Base-by-base conservation (phyloP, 371 early-diverging fungal genomes). In the Apophysomyces variabilis region DNA sequence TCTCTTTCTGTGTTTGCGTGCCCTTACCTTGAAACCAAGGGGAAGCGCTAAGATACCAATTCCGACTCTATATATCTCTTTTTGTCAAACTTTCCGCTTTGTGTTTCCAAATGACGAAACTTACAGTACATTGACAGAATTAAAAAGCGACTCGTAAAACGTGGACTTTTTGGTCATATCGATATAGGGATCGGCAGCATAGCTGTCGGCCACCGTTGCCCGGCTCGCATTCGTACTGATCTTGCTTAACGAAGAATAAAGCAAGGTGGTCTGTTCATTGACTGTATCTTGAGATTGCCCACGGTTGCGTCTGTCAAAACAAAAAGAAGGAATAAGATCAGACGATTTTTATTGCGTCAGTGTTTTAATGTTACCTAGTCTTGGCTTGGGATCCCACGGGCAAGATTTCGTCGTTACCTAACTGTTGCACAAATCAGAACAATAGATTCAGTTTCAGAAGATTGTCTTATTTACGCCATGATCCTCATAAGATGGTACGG, bases 11-110 rank as follows among this genome's bases (percentile, higher is more conserved):
- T 57, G 26, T 16, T 9, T 47, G 50, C 6, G 9, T 18, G 11
- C 5, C 13, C 56, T 65, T 79, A 73, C 79, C 68, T 79, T 82
- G 65, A 92, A 84, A 41, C 89, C 89, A 60, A 85, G 81, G 3
- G 92, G 91, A 58, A 81, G 75, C 9, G 88, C 69, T n/a, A 86
- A 65, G 69, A 87, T 78, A 32, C 87, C 86, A 57, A 88, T 85
- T 50, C 89, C 90, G 57, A 87, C 82, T 18, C 46, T 45, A 45
- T n/a, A 12, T 13, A 7, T n/a, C 12, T 26, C 32, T 26, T 26
- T 26, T 26, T 3, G 16, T 45, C 43, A 7, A 45, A 45, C 2
- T 45, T 5, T n/a, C n/a, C 16, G 6, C 16, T 45, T 45, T 45
- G 13, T 13, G 16, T 18, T n/a, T 18, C 6, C 13, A 45, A 18